Base-by-base conservation (phyloP, 805 yeast species). In the Barnettozyma populi region DNA sequence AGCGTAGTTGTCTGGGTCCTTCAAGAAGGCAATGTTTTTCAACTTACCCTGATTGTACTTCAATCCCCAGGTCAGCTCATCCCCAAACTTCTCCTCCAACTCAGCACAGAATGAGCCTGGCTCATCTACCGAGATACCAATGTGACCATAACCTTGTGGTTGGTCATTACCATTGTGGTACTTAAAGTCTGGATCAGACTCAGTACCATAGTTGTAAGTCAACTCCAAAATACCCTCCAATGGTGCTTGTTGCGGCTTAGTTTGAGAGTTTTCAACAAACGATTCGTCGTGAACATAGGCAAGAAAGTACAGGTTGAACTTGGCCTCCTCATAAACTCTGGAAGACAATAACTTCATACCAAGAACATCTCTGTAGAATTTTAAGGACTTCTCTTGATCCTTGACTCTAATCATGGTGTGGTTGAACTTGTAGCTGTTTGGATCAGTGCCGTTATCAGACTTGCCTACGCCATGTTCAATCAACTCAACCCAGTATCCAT, bases 171-270 rank as follows among this genome's bases (percentile, higher is more conserved):
- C 96, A 53, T 79, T 81, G 67, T 90, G 95, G 67, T 92, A 94
- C 44, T 74, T 69, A 69, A 89, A 87, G 5, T 75, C 73, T 16
- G 76, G 74, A 52, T 92, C 96, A 19, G 69, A 60, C 64, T 94
- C 99, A 20, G 97, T 88, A 20, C 98, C 99, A 84, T 89, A 92
- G 71, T 94, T 94, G 70, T 89, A 92, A 41, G 98, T 92, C 62
- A 94, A 74, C 69, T 94, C 99, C 47, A 94, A 66, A 11, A 94
- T 68, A 19, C 92, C 83, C 63, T 87, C 89, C 51, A 81, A 69
- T 44, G 56, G 44, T 6, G 75, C 65, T 55, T 72, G 75, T 3
- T 57, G 56, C 2, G 46, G 53, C 31, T 47, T 58, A 4, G 62
- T 55, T 47, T 72, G 68, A 32, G 71, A 59, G 38, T 66, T 62